These are phyloP conservation scores for Vishniacozyma victoriae DNA, from an alignment of 768 basidiomycete species.

Conservation along the genomic window DNA sequence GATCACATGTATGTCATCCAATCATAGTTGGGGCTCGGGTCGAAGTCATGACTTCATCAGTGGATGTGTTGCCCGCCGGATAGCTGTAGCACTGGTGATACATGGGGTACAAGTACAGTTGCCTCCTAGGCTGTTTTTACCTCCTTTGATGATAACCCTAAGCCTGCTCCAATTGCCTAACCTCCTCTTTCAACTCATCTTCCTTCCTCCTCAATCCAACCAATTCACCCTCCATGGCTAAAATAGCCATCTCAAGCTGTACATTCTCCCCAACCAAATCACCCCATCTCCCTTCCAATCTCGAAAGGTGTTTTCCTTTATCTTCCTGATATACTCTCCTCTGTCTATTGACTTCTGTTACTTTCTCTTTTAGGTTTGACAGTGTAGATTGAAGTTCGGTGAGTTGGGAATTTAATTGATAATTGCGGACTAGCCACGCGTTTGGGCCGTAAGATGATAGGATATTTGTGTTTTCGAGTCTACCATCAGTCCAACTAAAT, in stretches of 20 bases:
- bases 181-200: constrained; percentile 32
- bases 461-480: constrained; percentile 75
- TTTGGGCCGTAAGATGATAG: constrained; percentile 82
- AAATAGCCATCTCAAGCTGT: constrained; percentile 93
- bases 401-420: constrained; percentile 69
- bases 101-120: too few species aligned
- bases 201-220: constrained; percentile 42
- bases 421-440: constrained; percentile 88
- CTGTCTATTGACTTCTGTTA: constrained; percentile 78
- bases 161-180: constrained; percentile 27
- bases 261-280: constrained; percentile 82
- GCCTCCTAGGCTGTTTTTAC: too few species aligned
- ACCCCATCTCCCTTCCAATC: constrained; percentile 84
- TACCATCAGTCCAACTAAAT: too few species aligned
- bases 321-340: constrained; percentile 78
- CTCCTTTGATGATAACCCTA: neutral
- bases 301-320: constrained; percentile 69
- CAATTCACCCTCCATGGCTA: constrained; percentile 77
- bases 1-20: too few species aligned
- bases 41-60: too few species aligned
- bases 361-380: constrained; percentile 56
- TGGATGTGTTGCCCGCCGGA: too few species aligned
- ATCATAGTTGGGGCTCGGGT: too few species aligned
- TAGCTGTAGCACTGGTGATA: too few species aligned
- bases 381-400: constrained; percentile 56